Percentiles rank a stretch among this genome's conserved stretches.
These are phyloP conservation scores for Penicillium corylophilum DNA, from an alignment of 2,329 filamentous ascomycete species.

Conservation along the genomic window DNA sequence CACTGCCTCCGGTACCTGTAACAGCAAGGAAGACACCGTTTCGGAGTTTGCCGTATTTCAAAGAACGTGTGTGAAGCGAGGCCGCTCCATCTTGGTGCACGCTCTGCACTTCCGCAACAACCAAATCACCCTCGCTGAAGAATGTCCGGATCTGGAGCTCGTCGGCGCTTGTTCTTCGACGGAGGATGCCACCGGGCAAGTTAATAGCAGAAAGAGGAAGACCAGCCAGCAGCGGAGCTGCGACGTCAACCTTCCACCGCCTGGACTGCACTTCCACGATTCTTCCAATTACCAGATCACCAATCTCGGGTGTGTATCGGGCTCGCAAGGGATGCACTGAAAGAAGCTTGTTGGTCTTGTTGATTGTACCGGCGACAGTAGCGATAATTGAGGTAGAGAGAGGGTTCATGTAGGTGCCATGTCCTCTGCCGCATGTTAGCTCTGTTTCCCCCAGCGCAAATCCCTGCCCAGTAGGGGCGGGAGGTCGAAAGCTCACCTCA, in stretches of 20 bases:
- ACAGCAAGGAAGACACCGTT: slow-evolving; percentile 90
- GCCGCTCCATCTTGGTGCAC: slow-evolving; percentile 83
- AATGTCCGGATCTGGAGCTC: slow-evolving; percentile 97
- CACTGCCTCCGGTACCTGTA: slow-evolving; percentile 70
- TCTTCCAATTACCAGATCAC: slow-evolving; percentile 88
- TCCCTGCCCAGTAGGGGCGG: background rate
- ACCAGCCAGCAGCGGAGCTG: slow-evolving; percentile 78
- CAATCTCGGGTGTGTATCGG: slow-evolving; percentile 92
- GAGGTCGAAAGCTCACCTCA: slow-evolving; percentile 52
- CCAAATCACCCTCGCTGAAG: slow-evolving; percentile 89
- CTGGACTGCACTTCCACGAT: slow-evolving; percentile 92
- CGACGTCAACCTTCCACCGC: slow-evolving; percentile 93
- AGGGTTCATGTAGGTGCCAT: slow-evolving; percentile 78
- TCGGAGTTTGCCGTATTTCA: slow-evolving; percentile 92
- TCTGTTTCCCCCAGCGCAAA: background rate
- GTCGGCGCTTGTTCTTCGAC: slow-evolving; percentile 89
- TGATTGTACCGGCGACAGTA: slow-evolving; percentile 84
- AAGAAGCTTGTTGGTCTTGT: slow-evolving; percentile 94
- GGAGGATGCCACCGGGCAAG: slow-evolving; percentile 85
- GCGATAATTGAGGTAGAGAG: slow-evolving; percentile 70
- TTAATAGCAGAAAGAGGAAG: slow-evolving; percentile 90
- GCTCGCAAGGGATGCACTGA: slow-evolving; percentile 87
- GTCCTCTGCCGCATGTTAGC: slow-evolving; percentile 61
- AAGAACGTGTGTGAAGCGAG: slow-evolving; percentile 79
- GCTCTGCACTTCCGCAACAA: slow-evolving; percentile 92